Evolutionary conservation across 768 basidiomycete species (phyloP), one percentile per base, ranked within the genome.

Genomic region (Termitomyces sp.): DNA sequence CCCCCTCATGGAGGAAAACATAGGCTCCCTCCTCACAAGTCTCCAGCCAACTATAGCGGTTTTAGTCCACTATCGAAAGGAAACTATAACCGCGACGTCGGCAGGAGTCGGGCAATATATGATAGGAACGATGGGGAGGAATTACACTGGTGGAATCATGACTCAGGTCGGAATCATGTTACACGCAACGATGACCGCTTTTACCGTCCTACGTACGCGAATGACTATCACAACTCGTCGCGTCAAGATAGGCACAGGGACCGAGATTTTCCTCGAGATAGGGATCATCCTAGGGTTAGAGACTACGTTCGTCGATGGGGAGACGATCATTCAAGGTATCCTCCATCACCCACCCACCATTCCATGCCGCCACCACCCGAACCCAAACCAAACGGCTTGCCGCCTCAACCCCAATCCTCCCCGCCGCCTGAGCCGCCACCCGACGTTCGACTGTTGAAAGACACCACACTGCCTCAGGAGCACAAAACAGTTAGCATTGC

Each of bases 401-500:
- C 63, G 44, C 66, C 61, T 30, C 44, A 59, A 35, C 47, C 64
- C 38, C 22, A 43, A 10, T 40, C 52, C 26, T 42, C 66, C 2
- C 70, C 74, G 1, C 73, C 75, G 14, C 73, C 73, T 10, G 72
- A 75, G 16, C 73, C 80, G 10, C 70, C 70, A 13, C 71, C 71
- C 5, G 73, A 70, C 56, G 36, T 44, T 20, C 63, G 70, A 30
- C 47, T 72, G 20, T 54, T 45, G 38, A 69, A 68, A 52, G 58
- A 61, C 43, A 56, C 60, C 9, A 60, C 64, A 7, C 64, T 68
- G 24, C 70, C 69, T 14, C 65, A 67, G 20, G 61, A 66, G 33
- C 81, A 80, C 60, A 57, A 68, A 3, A 61, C 72, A 2, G 72
- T 80, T 4, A 77, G 76, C n/a, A 74, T 79, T n/a, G 69, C 73